phyloP scores from a whole-genome alignment of 2,329 filamentous ascomycete genomes.

The Fusarium longipes region DNA sequence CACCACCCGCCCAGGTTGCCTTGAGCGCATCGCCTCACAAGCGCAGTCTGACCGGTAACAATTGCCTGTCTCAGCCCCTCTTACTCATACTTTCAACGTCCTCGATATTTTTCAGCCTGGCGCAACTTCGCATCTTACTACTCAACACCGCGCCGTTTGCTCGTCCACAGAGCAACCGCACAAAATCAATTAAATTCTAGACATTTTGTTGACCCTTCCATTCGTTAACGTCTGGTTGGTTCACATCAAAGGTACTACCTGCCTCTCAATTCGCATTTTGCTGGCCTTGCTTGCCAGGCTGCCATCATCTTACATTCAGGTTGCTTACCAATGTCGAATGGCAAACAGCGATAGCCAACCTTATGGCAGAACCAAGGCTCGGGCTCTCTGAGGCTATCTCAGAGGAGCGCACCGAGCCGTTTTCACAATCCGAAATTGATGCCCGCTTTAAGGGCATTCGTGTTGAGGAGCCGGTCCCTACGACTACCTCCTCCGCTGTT shows the following conservation, averaged over 20 bases:
- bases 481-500: constrained; percentile 57
- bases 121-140: constrained; percentile 34
- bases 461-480: constrained; percentile 56
- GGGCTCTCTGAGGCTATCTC: constrained; percentile 54
- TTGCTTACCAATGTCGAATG: constrained; percentile 47
- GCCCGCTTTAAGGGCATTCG: constrained; percentile 60
- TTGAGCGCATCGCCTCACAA: constrained; percentile 38
- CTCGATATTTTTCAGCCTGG: constrained; percentile 37
- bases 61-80: constrained; percentile 24
- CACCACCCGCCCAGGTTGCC: constrained; percentile 14
- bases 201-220: constrained; percentile 22
- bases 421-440: constrained; percentile 67
- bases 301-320: constrained; percentile 29
- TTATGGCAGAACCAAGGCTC: constrained; percentile 60
- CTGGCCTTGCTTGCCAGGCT: constrained; percentile 19
- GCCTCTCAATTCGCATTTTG: constrained; percentile 29
- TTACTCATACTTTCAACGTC: constrained; percentile 37
- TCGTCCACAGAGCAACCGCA: constrained; percentile 29
- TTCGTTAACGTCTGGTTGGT: constrained; percentile 40
- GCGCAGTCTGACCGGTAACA: constrained; percentile 14
- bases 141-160: constrained; percentile 31
- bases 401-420: constrained; percentile 68
- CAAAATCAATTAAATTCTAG: constrained; percentile 23
- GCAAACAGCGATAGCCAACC: constrained; percentile 46
- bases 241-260: constrained; percentile 43